These are phyloP conservation scores for Cladosporium sp. DNA, from an alignment of 2,329 filamentous ascomycete genomes.

Conservation along the genomic window DNA sequence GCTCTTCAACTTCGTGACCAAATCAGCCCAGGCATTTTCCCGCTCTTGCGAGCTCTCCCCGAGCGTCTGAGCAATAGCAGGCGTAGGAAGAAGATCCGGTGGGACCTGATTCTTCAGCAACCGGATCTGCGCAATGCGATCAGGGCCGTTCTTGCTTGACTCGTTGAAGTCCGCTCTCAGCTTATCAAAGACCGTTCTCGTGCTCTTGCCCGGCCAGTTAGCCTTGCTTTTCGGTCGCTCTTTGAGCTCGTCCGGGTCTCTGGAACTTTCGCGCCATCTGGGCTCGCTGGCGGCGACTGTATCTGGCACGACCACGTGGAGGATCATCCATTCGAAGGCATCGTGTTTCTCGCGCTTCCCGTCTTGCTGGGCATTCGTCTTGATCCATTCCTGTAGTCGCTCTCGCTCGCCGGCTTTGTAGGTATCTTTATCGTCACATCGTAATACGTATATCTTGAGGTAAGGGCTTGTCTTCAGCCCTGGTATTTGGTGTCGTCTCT, in stretches of 20 bases:
- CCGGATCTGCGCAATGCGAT: constrained; percentile 80
- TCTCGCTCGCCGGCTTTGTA: constrained; percentile 79
- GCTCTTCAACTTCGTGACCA: constrained; percentile 80
- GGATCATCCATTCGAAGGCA: constrained; percentile 89
- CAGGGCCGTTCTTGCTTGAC: constrained; percentile 61
- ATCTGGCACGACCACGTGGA: constrained; percentile 88
- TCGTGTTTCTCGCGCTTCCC: constrained; percentile 87
- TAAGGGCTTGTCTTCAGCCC: constrained; percentile 90
- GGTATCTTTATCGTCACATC: constrained; percentile 91
- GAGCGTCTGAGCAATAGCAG: constrained; percentile 46
- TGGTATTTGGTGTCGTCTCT: constrained; percentile 87
- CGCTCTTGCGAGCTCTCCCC: constrained; percentile 71
- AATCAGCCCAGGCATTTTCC: constrained; percentile 75
- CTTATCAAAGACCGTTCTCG: constrained; percentile 83
- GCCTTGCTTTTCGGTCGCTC: constrained; percentile 64
- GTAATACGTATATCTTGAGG: constrained; percentile 79
- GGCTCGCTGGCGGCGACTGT: constrained; percentile 76
- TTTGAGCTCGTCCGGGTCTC: constrained; percentile 49
- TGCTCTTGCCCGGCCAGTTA: constrained; percentile 72
- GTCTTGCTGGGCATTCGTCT: constrained; percentile 61
- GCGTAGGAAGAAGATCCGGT: constrained; percentile 42
- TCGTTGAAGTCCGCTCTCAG: constrained; percentile 85
- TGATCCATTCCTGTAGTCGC: constrained; percentile 86
- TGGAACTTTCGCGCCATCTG: constrained; percentile 50
- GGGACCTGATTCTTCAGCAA: constrained; percentile 52